These are phyloP conservation scores for Tricholoma flavovirens DNA, from an alignment of 768 basidiomycete species.

Conservation along the genomic window DNA sequence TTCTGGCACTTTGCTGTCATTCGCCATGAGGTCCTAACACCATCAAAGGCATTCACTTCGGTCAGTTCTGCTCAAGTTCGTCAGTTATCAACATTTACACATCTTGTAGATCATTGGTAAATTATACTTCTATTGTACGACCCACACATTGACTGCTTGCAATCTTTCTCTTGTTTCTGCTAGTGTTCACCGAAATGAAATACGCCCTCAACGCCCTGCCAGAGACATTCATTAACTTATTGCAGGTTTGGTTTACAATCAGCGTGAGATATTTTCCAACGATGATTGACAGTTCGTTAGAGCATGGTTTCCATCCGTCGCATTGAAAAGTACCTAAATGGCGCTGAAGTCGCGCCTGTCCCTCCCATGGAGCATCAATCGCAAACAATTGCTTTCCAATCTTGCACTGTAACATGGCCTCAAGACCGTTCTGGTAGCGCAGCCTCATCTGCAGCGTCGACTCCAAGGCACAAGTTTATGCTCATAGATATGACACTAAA, in stretches of 20 bases:
- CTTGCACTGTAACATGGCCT: constrained; percentile 89
- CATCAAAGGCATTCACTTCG: constrained; percentile 82
- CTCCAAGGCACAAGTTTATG: constrained; percentile 75
- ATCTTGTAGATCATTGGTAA: constrained; percentile 40
- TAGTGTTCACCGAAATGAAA: constrained; percentile 85
- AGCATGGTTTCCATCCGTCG: constrained; percentile 81
- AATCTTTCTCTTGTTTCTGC: background rate
- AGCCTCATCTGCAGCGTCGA: constrained; percentile 54
- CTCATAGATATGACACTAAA: constrained; percentile 71
- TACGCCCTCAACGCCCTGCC: constrained; percentile 85
- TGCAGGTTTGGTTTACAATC: constrained; percentile 47
- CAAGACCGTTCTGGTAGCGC: constrained; percentile 57
- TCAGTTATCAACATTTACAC: constrained; percentile 37
- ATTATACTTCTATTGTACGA: background rate
- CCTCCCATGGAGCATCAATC: constrained; percentile 51
- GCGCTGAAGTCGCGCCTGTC: constrained; percentile 64
- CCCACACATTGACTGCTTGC: background rate
- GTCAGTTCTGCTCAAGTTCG: constrained; percentile 38
- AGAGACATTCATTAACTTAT: constrained; percentile 84
- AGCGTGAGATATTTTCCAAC: background rate
- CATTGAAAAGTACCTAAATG: constrained; percentile 84
- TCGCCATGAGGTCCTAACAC: constrained; percentile 62
- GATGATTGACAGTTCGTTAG: constrained; percentile 24
- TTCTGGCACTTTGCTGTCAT: constrained; percentile 74
- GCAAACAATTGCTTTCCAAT: constrained; percentile 65